Base-by-base conservation (phyloP, 495 filamentous ascomycete species). In the Glonium stellatum region DNA sequence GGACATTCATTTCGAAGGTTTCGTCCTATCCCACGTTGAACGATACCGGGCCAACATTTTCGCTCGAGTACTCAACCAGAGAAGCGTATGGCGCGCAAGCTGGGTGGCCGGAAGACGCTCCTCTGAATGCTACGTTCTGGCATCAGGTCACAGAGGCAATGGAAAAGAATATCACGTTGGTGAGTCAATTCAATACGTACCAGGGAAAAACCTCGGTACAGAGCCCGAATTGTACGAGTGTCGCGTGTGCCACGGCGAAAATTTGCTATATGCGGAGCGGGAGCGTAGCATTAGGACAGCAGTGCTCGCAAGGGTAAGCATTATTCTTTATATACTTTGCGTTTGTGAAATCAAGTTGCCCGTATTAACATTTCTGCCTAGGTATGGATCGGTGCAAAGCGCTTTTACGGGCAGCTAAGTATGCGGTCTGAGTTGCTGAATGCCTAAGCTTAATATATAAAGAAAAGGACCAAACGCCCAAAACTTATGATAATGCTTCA, bases 221-320 rank as follows among this genome's bases (percentile, higher is more conserved):
- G 64, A 79, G 74, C 15, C 80, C 80, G 0, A 75, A 75, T 21
- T 85, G 82, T 58, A 77, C 74, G 13, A 82, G 69, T 41, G 64
- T 57, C 0, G 77, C 67, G 13, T 85, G 82, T 62, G 73, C 74
- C 19, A 55, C 63, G 46, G 80, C 81, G 1, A 84, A 83, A 72
- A 71, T 85, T 18, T 85, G 82, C 55, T 84, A 84, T 60, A 84
- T 84, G 72, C 68, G 81, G 8, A 79, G 76, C 71, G 82, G 80
- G 4, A 81, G 78, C 67, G 73, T 70, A 23, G 75, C 78, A 4
- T 61, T 84, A 59, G 81, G 80, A 0, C 69, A 64, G 54, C 59
- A 68, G 46, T 84, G 82, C 68, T 72, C 77, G 9, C 76, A 78
- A 58, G 39, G 39, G 39, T 44, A 79, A 80, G 64, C 82, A 4